Conservation (phyloP, 371 early-diverging fungal species). For the Basidiobolus meristosporus region DNA sequence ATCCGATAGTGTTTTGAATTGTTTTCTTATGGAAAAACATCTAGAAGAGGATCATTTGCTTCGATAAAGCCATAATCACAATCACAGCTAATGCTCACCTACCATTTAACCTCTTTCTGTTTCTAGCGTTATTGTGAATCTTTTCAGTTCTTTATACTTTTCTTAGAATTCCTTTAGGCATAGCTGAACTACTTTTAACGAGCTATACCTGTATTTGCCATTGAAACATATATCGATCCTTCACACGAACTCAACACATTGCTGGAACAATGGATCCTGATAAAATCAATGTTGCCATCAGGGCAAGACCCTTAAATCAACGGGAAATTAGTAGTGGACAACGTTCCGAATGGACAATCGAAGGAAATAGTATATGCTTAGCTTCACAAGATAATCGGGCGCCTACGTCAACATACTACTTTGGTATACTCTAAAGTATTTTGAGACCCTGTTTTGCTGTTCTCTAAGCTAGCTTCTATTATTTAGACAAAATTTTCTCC, state of each 20-base stretch:
- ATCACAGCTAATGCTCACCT: no score
- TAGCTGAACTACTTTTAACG: no score
- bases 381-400: constrained; percentile 7
- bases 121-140: no score
- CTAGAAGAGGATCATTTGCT: no score
- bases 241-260: background rate
- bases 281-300: constrained; percentile 10
- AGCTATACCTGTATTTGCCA: no score
- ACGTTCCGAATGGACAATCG: background rate
- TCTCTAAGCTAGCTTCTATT: background rate
- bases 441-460: background rate
- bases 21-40: no score
- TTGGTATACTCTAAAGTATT: constrained; percentile 3
- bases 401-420: constrained; percentile 3
- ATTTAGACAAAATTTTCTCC: constrained; percentile 3
- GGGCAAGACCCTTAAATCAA: constrained; percentile 13
- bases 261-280: constrained; percentile 2
- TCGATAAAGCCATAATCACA: no score
- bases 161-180: no score
- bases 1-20: no score
- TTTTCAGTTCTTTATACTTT: no score
- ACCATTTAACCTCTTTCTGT: no score
- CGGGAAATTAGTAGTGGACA: constrained; percentile 4
- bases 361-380: constrained; percentile 1
- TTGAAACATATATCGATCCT: no score